phyloP scores from a whole-genome alignment of 2,329 filamentous ascomycete genomes.

The Fusarium bactridioides region DNA sequence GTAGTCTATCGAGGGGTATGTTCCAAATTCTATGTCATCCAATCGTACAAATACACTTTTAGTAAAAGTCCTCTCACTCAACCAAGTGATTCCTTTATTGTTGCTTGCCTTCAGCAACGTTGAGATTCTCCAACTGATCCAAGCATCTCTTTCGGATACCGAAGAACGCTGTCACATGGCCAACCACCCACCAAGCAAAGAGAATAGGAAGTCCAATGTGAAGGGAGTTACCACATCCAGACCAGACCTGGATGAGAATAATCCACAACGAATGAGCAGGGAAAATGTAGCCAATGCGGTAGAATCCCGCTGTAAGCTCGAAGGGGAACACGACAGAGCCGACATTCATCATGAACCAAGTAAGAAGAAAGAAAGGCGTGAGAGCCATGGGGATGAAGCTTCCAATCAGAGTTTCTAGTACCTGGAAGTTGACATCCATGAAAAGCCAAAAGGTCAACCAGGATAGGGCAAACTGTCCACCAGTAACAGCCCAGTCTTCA shows the following conservation, averaged over 20 bases:
- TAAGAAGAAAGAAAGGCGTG: constrained; percentile 53
- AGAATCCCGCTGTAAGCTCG: constrained; percentile 50
- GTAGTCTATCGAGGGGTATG: neutral
- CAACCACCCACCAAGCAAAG: constrained; percentile 50
- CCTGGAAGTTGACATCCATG: constrained; percentile 53
- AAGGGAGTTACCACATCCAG: constrained; percentile 50
- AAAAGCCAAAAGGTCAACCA: constrained; percentile 50
- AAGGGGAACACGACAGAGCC: constrained; percentile 49
- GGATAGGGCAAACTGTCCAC: constrained; percentile 36
- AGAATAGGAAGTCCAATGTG: constrained; percentile 52
- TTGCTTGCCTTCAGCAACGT: constrained; percentile 5
- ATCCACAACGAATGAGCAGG: constrained; percentile 48
- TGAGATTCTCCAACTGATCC: constrained; percentile 7
- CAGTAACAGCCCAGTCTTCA: constrained; percentile 51
- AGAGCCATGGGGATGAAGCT: constrained; percentile 45
- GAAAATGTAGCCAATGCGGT: constrained; percentile 49
- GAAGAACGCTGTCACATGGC: constrained; percentile 37
- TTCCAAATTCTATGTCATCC: neutral
- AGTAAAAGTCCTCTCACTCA: neutral
- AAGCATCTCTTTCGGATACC: constrained; percentile 38
- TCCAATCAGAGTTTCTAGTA: constrained; percentile 47
- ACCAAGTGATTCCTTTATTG: neutral
- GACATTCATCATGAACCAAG: constrained; percentile 53
- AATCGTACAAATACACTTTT: neutral
- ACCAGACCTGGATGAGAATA: constrained; percentile 52